A percentile compares a stretch with the other conserved stretches of the same genome.
phyloP scores from a whole-genome alignment of 2,329 filamentous ascomycete species.

The Aureobasidium pullulans region DNA sequence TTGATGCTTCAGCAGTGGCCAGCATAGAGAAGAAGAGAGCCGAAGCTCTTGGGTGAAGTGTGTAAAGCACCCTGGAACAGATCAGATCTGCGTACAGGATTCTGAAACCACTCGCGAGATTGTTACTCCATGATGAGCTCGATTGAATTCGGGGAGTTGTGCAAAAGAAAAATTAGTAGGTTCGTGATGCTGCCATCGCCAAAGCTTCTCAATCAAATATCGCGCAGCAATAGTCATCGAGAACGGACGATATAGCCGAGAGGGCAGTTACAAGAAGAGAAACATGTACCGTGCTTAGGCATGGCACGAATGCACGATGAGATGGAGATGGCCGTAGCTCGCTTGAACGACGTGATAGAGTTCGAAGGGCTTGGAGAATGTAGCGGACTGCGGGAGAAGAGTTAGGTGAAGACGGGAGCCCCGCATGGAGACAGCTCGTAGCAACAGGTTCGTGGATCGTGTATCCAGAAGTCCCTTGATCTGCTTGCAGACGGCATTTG shows the following conservation, averaged over 20 bases:
- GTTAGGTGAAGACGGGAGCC: not conserved
- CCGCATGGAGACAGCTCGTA: not conserved
- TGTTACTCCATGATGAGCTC: not conserved
- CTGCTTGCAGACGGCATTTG: not conserved
- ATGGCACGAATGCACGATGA: not conserved
- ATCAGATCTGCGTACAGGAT: no score
- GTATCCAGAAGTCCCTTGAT: not conserved
- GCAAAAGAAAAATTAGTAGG: slow-evolving; percentile 7
- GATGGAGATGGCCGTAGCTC: not conserved
- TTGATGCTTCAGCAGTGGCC: not conserved
- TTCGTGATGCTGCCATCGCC: not conserved
- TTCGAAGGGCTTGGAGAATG: not conserved
- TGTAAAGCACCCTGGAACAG: no score
- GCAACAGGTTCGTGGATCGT: not conserved
- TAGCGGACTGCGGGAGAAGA: not conserved
- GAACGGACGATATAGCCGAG: not conserved
- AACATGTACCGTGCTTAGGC: not conserved
- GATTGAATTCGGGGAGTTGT: not conserved
- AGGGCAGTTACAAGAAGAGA: not conserved
- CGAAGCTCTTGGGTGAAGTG: not conserved
- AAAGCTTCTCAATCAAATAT: slow-evolving; percentile 3
- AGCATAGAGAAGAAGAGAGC: not conserved
- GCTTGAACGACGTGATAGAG: not conserved
- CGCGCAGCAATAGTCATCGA: not conserved
- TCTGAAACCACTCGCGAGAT: no score